Conservation (phyloP, 768 basidiomycete genomes). For the Auriculariales sp. region DNA sequence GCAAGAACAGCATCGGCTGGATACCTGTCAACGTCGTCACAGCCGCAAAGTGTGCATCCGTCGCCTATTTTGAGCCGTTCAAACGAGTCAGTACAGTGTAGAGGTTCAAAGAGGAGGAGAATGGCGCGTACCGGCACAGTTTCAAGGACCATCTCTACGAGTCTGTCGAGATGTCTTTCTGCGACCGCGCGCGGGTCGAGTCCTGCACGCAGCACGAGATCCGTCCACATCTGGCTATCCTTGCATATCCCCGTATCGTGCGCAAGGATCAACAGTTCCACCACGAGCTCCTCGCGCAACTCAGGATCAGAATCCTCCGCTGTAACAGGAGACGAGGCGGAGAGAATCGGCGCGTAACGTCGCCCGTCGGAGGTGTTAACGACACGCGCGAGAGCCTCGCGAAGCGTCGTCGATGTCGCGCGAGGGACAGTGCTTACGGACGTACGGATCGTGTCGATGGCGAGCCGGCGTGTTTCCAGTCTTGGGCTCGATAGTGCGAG, state of each 20-base stretch:
- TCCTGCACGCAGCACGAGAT: conserved; percentile 54
- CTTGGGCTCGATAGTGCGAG: conserved; percentile 46
- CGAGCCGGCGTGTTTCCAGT: conserved; percentile 36
- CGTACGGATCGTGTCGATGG: conserved; percentile 26
- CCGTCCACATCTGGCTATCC: conserved; percentile 61
- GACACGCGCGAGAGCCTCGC: conserved; percentile 45
- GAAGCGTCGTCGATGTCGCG: conserved; percentile 35
- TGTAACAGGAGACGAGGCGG: conserved; percentile 28
- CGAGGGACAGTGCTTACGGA: conserved; percentile 27
- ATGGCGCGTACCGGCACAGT: conserved; percentile 32
- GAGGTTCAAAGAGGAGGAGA: conserved; percentile 14
- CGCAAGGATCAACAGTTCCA: conserved; percentile 46
- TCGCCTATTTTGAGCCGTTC: conserved; percentile 10
- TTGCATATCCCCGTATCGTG: conserved; percentile 53
- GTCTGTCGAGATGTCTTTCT: conserved; percentile 29
- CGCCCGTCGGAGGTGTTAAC: conserved; percentile 21
- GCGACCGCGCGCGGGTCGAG: conserved; percentile 55
- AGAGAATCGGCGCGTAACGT: conserved; percentile 37
- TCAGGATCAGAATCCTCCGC: conserved; percentile 25
- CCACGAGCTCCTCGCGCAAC: conserved; percentile 30
- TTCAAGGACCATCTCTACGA: conserved; percentile 35
- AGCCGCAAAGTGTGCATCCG: conserved; percentile 57
- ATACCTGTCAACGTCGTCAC: conserved; percentile 71
- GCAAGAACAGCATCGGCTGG: conserved; percentile 50
- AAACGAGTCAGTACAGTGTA: not conserved